Conservation (phyloP, 2,329 filamentous ascomycete species). For the Xylariaceae sp. region DNA sequence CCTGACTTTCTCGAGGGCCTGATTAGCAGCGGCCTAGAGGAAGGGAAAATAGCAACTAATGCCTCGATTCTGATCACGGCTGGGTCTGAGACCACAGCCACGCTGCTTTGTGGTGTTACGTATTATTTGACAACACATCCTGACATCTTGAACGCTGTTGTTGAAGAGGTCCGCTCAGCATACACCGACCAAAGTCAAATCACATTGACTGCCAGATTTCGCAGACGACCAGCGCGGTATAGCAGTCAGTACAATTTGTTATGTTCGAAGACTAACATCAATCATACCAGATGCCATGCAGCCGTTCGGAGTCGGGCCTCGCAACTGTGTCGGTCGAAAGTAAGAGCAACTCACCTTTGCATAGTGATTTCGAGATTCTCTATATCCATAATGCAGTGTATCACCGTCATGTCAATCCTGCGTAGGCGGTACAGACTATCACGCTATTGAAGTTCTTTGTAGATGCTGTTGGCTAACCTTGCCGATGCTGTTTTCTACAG, state of each 20-base stretch:
- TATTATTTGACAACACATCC: constrained; percentile 39
- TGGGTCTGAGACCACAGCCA: constrained; percentile 49
- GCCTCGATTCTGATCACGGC: constrained; percentile 36
- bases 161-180: constrained; percentile 36
- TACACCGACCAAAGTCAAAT: constrained; percentile 39
- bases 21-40: constrained; percentile 19
- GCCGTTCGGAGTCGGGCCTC: constrained; percentile 35
- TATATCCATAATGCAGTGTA: no score
- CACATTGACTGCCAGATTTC: constrained; percentile 29
- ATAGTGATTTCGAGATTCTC: no score
- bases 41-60: constrained; percentile 17
- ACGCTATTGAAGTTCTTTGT: no score
- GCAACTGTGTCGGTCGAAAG: constrained; percentile 40
- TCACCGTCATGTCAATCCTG: no score
- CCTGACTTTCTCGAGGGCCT: constrained; percentile 32
- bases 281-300: constrained; percentile 28
- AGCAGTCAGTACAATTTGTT: constrained; percentile 33
- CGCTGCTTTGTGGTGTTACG: constrained; percentile 36
- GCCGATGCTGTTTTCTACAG: no score
- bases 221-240: no score
- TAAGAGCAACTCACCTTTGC: no score
- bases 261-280: constrained; percentile 20
- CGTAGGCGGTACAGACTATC: no score
- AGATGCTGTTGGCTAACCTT: no score
- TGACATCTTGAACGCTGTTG: constrained; percentile 28